phyloP scores from a whole-genome alignment of 75 land plant genomes.

The Ceratopteris richardii region DNA sequence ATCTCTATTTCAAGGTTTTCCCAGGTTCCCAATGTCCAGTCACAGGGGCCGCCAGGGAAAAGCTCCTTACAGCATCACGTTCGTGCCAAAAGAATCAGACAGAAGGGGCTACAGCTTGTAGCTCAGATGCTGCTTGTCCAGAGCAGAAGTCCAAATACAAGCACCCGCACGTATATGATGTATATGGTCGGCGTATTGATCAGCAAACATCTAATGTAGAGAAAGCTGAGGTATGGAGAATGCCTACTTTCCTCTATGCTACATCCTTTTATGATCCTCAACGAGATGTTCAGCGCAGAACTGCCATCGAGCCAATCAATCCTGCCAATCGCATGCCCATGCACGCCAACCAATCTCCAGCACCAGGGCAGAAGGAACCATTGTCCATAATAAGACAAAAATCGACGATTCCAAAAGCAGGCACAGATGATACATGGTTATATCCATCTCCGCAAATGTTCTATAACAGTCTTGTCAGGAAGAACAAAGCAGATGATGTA shows the following conservation, averaged over 20 bases:
- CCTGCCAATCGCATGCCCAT: constrained; percentile 15
- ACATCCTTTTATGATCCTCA: background rate
- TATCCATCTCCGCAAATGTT: constrained; percentile 17
- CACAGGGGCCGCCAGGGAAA: constrained; percentile 5
- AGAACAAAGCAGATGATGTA: constrained; percentile 19
- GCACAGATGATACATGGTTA: constrained; percentile 14
- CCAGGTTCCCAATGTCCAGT: constrained; percentile 13
- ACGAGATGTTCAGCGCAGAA: background rate
- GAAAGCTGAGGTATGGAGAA: constrained; percentile 8
- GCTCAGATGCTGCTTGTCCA: constrained; percentile 1
- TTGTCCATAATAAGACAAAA: constrained; percentile 7
- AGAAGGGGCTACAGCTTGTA: background rate
- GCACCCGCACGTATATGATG: constrained; percentile 19
- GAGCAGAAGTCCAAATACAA: constrained; percentile 8
- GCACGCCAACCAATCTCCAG: constrained; percentile 11
- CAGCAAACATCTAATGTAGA: background rate
- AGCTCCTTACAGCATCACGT: constrained; percentile 1
- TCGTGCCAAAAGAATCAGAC: background rate
- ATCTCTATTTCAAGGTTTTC: constrained; percentile 15
- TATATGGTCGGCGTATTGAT: constrained; percentile 16
- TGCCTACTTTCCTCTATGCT: constrained; percentile 4
- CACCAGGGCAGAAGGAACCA: constrained; percentile 13
- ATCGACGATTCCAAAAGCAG: constrained; percentile 12
- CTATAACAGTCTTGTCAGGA: constrained; percentile 16
- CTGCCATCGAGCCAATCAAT: constrained; percentile 6